Evolutionary conservation across 371 early-diverging fungal species (phyloP).

Genomic region (Blakeslea trispora): DNA sequence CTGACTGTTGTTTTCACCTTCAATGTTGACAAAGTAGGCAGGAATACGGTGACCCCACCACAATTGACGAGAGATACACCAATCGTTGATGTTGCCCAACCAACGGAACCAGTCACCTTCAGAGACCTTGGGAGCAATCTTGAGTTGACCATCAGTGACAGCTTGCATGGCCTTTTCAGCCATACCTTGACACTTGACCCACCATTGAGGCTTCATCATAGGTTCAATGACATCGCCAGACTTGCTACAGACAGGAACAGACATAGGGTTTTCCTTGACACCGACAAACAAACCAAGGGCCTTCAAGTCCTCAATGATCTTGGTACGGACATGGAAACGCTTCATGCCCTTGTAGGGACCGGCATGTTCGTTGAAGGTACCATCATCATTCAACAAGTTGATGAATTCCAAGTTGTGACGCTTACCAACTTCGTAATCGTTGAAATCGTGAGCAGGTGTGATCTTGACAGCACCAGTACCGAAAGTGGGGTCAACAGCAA

Average conservation of each 20-base stretch:
- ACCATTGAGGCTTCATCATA: slow-evolving; percentile 99
- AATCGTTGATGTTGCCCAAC: slow-evolving; percentile 91
- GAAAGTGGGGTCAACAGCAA: slow-evolving; percentile 93
- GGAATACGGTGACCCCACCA: slow-evolving; percentile 99
- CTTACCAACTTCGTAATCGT: slow-evolving; percentile 98
- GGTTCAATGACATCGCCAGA: slow-evolving; percentile 99
- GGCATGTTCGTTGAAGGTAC: slow-evolving; percentile 90
- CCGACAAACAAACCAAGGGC: slow-evolving; percentile 87
- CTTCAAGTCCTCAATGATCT: slow-evolving; percentile 88
- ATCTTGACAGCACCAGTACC: slow-evolving; percentile 99
- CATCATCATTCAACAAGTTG: slow-evolving; percentile 96
- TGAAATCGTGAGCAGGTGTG: slow-evolving; percentile 98
- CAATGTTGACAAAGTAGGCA: slow-evolving; percentile 92
- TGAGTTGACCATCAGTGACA: slow-evolving; percentile 83
- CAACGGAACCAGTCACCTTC: slow-evolving; percentile 97
- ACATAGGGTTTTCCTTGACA: slow-evolving; percentile 91
- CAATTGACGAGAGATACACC: slow-evolving; percentile 99
- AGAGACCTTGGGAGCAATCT: slow-evolving; percentile 89
- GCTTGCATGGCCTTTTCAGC: slow-evolving; percentile 88
- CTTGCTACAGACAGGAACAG: slow-evolving; percentile 91
- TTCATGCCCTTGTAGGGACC: slow-evolving; percentile 88
- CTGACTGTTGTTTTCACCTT: slow-evolving; percentile 62
- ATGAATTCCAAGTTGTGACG: slow-evolving; percentile 93
- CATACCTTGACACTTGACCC: slow-evolving; percentile 93
- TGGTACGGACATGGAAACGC: slow-evolving; percentile 96